These are phyloP conservation scores for Limnanthes douglasii DNA, from an alignment of 345 rosid species.

Conservation along the genomic window DNA sequence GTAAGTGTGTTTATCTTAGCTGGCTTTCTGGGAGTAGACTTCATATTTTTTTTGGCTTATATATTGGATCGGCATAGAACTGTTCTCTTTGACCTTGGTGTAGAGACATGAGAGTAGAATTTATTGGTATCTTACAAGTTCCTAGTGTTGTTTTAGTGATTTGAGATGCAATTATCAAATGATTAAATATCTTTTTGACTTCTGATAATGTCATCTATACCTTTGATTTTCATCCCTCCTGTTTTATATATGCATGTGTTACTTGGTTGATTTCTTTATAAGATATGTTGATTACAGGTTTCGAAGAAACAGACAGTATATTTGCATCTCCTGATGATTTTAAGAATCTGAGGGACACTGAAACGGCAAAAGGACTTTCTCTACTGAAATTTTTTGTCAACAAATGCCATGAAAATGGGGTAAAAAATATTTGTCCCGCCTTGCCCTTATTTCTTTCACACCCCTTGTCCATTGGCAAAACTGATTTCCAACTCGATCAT, in stretches of 20 bases:
- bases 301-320: conserved; percentile 72
- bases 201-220: neutral
- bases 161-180: neutral
- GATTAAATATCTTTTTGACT: neutral
- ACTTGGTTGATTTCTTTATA: neutral
- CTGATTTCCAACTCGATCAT: neutral
- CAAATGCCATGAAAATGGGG: conserved; percentile 73
- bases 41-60: too few species aligned
- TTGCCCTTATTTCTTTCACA: neutral
- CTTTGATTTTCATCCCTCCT: too few species aligned
- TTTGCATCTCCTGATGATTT: conserved; percentile 89
- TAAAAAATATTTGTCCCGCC: conserved; percentile 11
- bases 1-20: too few species aligned
- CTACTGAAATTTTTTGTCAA: conserved; percentile 81
- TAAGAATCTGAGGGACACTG: conserved; percentile 31
- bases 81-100: too few species aligned
- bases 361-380: conserved; percentile 60
- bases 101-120: too few species aligned
- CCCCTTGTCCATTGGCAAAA: neutral
- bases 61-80: too few species aligned
- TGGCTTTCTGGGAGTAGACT: too few species aligned
- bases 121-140: too few species aligned
- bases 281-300: conserved; percentile 31
- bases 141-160: too few species aligned
- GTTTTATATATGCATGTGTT: neutral